phyloP scores from a whole-genome alignment of 441 rosid genomes.

The Brassica hybrid region DNA sequence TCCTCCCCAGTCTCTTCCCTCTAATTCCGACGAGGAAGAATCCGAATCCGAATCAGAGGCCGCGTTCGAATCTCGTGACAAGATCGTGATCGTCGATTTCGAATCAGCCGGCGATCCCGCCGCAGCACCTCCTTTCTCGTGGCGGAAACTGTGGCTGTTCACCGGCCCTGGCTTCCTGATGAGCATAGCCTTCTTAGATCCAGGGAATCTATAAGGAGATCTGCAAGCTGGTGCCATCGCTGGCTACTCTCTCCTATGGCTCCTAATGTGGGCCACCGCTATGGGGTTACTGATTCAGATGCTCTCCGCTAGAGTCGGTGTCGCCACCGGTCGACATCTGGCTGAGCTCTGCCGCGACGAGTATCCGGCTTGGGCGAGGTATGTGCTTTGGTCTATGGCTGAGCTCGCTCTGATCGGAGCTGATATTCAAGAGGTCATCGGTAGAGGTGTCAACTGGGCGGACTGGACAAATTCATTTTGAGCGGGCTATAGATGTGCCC shows the following conservation, averaged over 20 bases:
- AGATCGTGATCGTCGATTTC: constrained; percentile 55
- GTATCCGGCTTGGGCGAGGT: constrained; percentile 87
- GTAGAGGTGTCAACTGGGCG: no score
- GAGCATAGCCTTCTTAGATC: constrained; percentile 97
- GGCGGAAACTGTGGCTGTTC: constrained; percentile 90
- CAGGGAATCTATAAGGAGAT: constrained; percentile 95
- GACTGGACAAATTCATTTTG: no score
- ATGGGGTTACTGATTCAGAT: constrained; percentile 91
- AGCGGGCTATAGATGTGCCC: no score
- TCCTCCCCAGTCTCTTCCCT: constrained; percentile 31
- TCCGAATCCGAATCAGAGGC: constrained; percentile 15
- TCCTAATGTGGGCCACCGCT: constrained; percentile 88
- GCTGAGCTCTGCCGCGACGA: constrained; percentile 96
- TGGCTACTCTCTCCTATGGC: constrained; percentile 89
- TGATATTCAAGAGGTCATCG: constrained; percentile 87
- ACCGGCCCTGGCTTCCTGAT: constrained; percentile 93
- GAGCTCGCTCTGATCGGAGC: constrained; percentile 93
- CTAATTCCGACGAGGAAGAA: no score
- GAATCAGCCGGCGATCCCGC: constrained; percentile 39
- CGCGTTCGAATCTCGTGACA: constrained; percentile 71
- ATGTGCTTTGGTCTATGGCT: constrained; percentile 84
- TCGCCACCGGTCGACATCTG: constrained; percentile 84
- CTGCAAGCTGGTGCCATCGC: constrained; percentile 96
- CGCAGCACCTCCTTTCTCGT: constrained; percentile 73
- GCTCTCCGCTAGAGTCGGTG: constrained; percentile 88